A percentile compares a stretch with the other conserved stretches of the same genome.
Evolutionary conservation across 176 grass and related monocot genomes (phyloP).

Genomic region (Juncus effusus): DNA sequence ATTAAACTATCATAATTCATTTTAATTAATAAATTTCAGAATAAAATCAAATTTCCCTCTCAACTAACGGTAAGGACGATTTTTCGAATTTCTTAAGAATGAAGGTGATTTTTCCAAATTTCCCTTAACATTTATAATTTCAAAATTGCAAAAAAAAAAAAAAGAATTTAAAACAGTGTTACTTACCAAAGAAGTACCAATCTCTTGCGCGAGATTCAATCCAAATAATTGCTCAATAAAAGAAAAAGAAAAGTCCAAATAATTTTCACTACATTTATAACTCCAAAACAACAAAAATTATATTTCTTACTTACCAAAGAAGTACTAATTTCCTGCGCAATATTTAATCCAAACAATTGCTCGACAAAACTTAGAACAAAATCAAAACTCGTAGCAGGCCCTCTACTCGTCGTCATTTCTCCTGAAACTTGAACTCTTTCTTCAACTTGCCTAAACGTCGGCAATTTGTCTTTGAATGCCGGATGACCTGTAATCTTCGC

Average conservation of each 20-base stretch:
- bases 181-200: conserved; percentile 43
- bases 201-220: conserved; percentile 38
- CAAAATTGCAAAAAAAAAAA: too few relatives aligned
- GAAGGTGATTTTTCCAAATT: too few relatives aligned
- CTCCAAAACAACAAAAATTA: not conserved
- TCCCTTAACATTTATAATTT: too few relatives aligned
- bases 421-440: conserved; percentile 79
- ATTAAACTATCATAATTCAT: too few relatives aligned
- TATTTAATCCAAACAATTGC: conserved; percentile 59
- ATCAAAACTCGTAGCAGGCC: conserved; percentile 69
- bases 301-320: conserved; percentile 49
- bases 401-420: conserved; percentile 85
- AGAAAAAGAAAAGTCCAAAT: conserved; percentile 66
- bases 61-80: too few relatives aligned
- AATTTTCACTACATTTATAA: too few relatives aligned
- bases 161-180: not conserved
- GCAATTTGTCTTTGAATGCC: conserved; percentile 76
- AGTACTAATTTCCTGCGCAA: conserved; percentile 48
- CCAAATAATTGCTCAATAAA: conserved; percentile 77
- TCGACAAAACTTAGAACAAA: conserved; percentile 87
- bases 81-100: too few relatives aligned
- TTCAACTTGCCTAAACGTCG: conserved; percentile 78
- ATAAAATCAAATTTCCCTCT: too few relatives aligned
- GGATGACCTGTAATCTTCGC: conserved; percentile 86
- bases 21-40: too few relatives aligned